Conservation (phyloP, 1,284 basidiomycete species). For the Thecaphora thlaspeos region DNA sequence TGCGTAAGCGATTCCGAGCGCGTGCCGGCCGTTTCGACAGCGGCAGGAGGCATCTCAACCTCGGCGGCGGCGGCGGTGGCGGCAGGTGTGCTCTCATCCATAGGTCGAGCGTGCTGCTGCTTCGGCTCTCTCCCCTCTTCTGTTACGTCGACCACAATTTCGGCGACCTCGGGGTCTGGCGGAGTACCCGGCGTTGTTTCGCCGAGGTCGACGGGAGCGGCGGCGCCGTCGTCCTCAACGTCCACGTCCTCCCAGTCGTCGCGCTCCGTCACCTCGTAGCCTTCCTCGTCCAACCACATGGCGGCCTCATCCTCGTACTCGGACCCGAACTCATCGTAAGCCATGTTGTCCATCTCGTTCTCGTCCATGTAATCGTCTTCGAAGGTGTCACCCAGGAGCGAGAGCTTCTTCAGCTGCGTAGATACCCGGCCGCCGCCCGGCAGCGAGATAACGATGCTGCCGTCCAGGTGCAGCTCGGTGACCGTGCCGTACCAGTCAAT, state of each 20-base stretch:
- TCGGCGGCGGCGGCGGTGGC: too few species aligned
- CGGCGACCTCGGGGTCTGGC: constrained; percentile 1
- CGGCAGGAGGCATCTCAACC: too few species aligned
- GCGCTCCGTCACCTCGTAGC: constrained; percentile 36
- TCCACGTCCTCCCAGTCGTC: constrained; percentile 47
- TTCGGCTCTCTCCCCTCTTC: too few species aligned
- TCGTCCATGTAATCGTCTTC: constrained; percentile 14
- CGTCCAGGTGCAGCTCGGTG: constrained; percentile 58
- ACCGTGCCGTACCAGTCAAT: constrained; percentile 62
- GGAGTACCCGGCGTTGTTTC: too few species aligned
- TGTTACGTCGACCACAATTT: background rate
- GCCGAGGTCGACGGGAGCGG: too few species aligned
- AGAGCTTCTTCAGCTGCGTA: constrained; percentile 35
- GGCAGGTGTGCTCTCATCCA: too few species aligned
- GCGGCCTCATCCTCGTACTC: constrained; percentile 8
- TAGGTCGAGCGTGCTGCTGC: too few species aligned
- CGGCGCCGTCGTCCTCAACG: too few species aligned
- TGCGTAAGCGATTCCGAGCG: too few species aligned
- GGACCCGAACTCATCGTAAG: constrained; percentile 2
- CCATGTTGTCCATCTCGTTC: constrained; percentile 18
- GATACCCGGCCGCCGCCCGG: constrained; percentile 50
- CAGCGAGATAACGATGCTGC: constrained; percentile 56
- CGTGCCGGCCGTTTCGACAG: too few species aligned
- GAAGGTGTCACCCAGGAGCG: constrained; percentile 23
- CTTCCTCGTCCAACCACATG: constrained; percentile 41